Evolutionary conservation across 2,329 filamentous ascomycete genomes (phyloP).

Genomic region (Aureobasidium pullulans): DNA sequence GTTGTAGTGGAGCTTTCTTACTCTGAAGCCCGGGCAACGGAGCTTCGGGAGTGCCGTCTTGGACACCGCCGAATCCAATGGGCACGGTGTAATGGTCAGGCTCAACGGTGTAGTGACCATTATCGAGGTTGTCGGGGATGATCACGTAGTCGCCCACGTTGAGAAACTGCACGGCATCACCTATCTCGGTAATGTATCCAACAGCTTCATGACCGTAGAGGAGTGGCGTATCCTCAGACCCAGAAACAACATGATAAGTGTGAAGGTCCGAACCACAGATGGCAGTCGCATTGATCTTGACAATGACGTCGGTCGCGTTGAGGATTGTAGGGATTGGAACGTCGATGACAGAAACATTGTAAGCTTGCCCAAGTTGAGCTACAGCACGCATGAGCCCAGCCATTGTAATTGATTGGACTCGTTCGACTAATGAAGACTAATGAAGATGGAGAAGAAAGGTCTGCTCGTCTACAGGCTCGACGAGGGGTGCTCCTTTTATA

Average conservation of each 20-base stretch:
- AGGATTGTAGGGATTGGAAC: background rate
- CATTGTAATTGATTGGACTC: background rate
- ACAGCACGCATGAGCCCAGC: background rate
- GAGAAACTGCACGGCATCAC: background rate
- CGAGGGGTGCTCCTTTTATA: too few species aligned
- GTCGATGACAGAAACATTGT: background rate
- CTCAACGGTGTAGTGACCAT: background rate
- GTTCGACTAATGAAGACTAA: too few species aligned
- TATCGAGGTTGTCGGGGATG: constrained; percentile 9
- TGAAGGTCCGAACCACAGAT: constrained; percentile 34
- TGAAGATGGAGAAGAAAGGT: too few species aligned
- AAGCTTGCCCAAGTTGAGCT: background rate
- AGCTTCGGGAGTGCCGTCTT: background rate
- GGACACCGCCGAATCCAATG: background rate
- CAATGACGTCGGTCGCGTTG: constrained; percentile 29
- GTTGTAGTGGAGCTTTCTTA: background rate
- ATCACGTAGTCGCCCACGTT: constrained; percentile 15
- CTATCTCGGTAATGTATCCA: constrained; percentile 12
- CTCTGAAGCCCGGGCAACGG: background rate
- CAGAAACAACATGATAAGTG: constrained; percentile 22
- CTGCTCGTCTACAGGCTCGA: too few species aligned
- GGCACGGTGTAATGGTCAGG: background rate
- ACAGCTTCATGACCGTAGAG: constrained; percentile 15
- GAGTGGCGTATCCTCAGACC: background rate
- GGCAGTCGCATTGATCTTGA: constrained; percentile 29